phyloP scores from a whole-genome alignment of 1,284 basidiomycete genomes.

The Trametes polyzona region DNA sequence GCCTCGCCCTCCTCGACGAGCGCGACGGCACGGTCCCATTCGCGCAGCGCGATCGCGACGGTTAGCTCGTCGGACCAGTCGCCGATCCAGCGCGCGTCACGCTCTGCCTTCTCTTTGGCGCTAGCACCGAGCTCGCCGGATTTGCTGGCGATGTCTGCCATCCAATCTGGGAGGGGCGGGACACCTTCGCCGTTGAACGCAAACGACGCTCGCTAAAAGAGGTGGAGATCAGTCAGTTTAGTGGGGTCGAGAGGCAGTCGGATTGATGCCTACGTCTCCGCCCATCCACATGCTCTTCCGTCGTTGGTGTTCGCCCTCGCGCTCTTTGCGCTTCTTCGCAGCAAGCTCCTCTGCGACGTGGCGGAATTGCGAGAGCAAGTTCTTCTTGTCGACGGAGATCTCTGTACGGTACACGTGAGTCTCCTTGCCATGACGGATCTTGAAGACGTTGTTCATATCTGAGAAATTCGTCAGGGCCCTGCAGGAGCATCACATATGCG shows the following conservation, averaged over 20 bases:
- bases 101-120: conserved; percentile 73
- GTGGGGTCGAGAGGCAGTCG: not conserved
- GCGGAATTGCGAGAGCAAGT: conserved; percentile 83
- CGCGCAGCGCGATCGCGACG: conserved; percentile 87
- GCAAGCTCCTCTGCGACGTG: conserved; percentile 92
- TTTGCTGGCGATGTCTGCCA: conserved; percentile 64
- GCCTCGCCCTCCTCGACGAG: conserved; percentile 84
- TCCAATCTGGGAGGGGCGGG: conserved; percentile 68
- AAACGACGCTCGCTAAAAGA: conserved; percentile 32
- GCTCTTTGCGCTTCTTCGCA: conserved; percentile 87
- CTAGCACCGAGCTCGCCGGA: conserved; percentile 54
- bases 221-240: not conserved
- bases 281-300: conserved; percentile 78
- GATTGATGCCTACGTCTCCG: conserved; percentile 52
- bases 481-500: not conserved
- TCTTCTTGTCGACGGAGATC: conserved; percentile 82
- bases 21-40: conserved; percentile 86
- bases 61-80: conserved; percentile 93
- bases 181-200: conserved; percentile 32
- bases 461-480: not conserved
- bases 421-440: conserved; percentile 92
- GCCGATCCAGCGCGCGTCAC: conserved; percentile 83
- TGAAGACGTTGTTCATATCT: conserved; percentile 96
- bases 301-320: conserved; percentile 88
- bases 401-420: conserved; percentile 93